Base-by-base conservation (phyloP, 129 eudicot species). In the Glebionis coronaria region DNA sequence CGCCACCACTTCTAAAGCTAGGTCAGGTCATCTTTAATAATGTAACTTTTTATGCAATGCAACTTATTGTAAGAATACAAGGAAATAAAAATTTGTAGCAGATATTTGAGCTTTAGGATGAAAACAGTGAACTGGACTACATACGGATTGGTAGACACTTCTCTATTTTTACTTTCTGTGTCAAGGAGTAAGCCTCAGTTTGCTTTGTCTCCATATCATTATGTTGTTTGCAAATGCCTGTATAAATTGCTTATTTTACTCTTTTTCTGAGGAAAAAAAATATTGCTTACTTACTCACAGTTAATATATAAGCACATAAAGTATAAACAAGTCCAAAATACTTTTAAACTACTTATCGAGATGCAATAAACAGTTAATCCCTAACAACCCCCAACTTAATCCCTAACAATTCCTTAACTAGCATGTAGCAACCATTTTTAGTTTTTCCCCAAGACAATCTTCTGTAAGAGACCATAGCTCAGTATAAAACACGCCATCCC, bases 91-190 rank as follows among this genome's bases (percentile, higher is more conserved):
- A 3, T 44, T 13, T n/a, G 25, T 46, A 20, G 40, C 27, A 47
- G 1, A 25, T 27, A 2, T n/a, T 49, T 46, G 44, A 49, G 28
- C 45, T 14, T 27, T 29, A 45, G 40, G 19, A 47, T 65, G 58
- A 65, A 44, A 47, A 65, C 47, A 25, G 57, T 49, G 58, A 25
- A 65, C 3, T 64, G 69, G 3, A 27, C 27, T 65, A 65, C 45
- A n/a, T 23, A 49, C 11, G 58, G 45, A 47, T 25, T 23, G 52
- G 23, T 14, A 27, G 21, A 15, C 65, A 60, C 65, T 29, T 44
- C 16, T 19, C 13, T 14, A 29, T 60, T 10, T 3, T 63, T 44
- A 46, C 5, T 42, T 20, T 23, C 16, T 12, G 20, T 63, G 35
- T 21, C 1, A 2, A 44, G 42, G 3, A 44, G 21, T 21, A 12